Base-by-base conservation (phyloP, 2,329 filamentous ascomycete species). In the Chaetomium sp. region DNA sequence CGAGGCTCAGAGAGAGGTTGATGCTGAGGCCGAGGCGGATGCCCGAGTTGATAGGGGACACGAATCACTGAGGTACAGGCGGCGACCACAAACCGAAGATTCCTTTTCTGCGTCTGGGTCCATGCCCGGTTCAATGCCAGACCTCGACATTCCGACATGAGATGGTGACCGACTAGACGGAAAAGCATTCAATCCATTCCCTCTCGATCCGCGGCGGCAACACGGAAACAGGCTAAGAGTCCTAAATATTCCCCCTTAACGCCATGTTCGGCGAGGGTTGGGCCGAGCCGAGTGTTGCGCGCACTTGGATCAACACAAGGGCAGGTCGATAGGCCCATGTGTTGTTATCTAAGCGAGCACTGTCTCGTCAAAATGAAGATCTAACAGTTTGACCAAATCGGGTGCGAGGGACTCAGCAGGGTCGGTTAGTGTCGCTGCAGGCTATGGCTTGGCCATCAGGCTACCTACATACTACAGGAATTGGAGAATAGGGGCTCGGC, bases 1-100 rank as follows among this genome's bases (percentile, higher is more conserved):
- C 13, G 84, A 86, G 65, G 78, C 80, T 13, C 77, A 80, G 50
- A 79, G 78, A 62, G 82, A 83, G 62, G 73, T 78, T 9, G 78
- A 80, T 49, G 78, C 79, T 9, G 78, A 80, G 49, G 78, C 79
- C 6, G 83, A 85, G 68, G 75, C 77, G 21, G 76, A 74, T 57
- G 71, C 68, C n/a, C 65, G 72, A 45, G 68, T 71, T 70, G 73
- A 80, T 55, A 69, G 77, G 69, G 79, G 67, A 23, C 70, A 72
- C n/a, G 75, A 76, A 42, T 72, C 74, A 4, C 63, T 76, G 55
- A 72, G 73, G 21, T 73, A 74, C 27, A 70, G 74, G 21, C 68
- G 72, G 19, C 71, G 71, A 31, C 72, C 73, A 21, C 68, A 70
- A 59, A 68, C 69, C 13, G 72, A 74, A 51, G 72, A 74, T 50